Evolutionary conservation across 2,329 filamentous ascomycete species (phyloP).

Genomic region (Diaporthe humulicola): DNA sequence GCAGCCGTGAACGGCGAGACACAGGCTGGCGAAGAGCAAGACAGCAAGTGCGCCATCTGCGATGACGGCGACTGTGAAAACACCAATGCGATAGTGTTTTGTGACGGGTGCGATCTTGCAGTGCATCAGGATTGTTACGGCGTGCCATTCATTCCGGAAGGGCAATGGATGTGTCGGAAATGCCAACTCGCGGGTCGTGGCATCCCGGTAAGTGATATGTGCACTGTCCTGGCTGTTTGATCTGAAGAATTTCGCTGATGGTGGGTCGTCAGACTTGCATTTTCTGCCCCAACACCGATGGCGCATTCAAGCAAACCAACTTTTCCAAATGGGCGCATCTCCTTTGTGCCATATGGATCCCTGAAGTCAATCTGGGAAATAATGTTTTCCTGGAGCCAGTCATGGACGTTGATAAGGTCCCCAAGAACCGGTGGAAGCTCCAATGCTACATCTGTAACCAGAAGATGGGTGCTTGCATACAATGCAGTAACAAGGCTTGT

Average conservation of each 20-base stretch:
- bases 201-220: slow-evolving; percentile 74
- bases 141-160: slow-evolving; percentile 97
- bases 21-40: slow-evolving; percentile 89
- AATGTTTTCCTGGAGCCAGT: slow-evolving; percentile 98
- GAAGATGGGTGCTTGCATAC: slow-evolving; percentile 97
- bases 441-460: slow-evolving; percentile 97
- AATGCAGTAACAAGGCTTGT: slow-evolving; percentile 97
- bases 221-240: background rate
- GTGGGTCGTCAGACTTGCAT: slow-evolving; percentile 79
- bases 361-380: slow-evolving; percentile 95
- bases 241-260: slow-evolving; percentile 30
- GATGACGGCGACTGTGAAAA: slow-evolving; percentile 99
- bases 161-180: slow-evolving; percentile 97
- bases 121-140: slow-evolving; percentile 99
- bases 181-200: slow-evolving; percentile 95
- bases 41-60: slow-evolving; percentile 97
- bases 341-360: slow-evolving; percentile 98
- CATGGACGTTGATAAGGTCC: slow-evolving; percentile 97
- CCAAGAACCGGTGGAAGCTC: slow-evolving; percentile 92
- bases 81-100: slow-evolving; percentile 98
- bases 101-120: slow-evolving; percentile 95
- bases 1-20: slow-evolving; percentile 96
- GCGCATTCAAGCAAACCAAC: slow-evolving; percentile 98
- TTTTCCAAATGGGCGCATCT: slow-evolving; percentile 97
- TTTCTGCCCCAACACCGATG: slow-evolving; percentile 97